Evolutionary conservation across 2,329 filamentous ascomycete genomes (phyloP).

Genomic region (Neobulgaria alba): DNA sequence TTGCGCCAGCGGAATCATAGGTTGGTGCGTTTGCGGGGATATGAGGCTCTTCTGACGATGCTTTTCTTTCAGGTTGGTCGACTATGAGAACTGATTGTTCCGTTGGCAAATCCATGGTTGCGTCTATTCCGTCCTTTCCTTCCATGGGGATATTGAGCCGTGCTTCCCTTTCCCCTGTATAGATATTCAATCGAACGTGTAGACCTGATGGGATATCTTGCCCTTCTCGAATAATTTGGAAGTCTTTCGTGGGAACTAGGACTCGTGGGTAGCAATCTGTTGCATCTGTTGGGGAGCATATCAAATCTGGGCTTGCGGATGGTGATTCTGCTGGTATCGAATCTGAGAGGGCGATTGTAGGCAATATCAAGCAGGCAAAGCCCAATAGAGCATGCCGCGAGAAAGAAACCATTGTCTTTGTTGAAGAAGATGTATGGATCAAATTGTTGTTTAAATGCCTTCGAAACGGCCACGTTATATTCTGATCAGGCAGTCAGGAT

Average conservation of each 20-base stretch:
- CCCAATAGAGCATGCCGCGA: slow-evolving; percentile 13
- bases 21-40: slow-evolving; percentile 43
- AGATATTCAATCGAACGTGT: slow-evolving; percentile 57
- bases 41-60: slow-evolving; percentile 30
- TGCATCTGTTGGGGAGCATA: slow-evolving; percentile 53
- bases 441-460: slow-evolving; percentile 2
- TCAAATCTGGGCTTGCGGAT: slow-evolving; percentile 41
- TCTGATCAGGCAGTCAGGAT: slow-evolving; percentile 21
- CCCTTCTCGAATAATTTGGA: slow-evolving; percentile 53
- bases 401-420: slow-evolving; percentile 17
- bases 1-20: slow-evolving; percentile 48
- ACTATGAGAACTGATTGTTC: slow-evolving; percentile 36
- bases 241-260: slow-evolving; percentile 56
- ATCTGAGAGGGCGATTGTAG: slow-evolving; percentile 14
- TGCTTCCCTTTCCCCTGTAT: slow-evolving; percentile 55
- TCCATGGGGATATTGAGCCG: slow-evolving; percentile 51
- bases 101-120: slow-evolving; percentile 7
- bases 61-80: slow-evolving; percentile 21
- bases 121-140: slow-evolving; percentile 37
- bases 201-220: slow-evolving; percentile 58
- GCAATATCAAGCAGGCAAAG: slow-evolving; percentile 19
- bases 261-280: slow-evolving; percentile 57
- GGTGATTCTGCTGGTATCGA: slow-evolving; percentile 16
- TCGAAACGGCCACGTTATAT: slow-evolving; percentile 13
- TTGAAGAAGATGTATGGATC: not conserved